Base-by-base conservation (phyloP, 78 protist species). In the Protostelium mycophagum region DNA sequence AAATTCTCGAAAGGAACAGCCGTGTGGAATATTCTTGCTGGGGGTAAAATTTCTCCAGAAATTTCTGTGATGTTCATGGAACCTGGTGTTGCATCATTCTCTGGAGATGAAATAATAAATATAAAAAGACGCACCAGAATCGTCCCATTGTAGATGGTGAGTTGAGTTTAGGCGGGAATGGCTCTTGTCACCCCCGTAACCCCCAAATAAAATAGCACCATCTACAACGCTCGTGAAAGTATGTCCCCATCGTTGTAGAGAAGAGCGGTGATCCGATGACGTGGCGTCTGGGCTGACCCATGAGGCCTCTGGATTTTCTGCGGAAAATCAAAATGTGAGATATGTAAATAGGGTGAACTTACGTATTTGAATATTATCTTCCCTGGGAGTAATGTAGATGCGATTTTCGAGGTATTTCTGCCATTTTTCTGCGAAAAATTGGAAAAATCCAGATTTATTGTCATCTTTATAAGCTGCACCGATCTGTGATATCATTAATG, bases 21-120 rank as follows among this genome's bases (percentile, higher is more conserved):
- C n/a, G 86, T 85, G 37, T 85, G 86, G 86, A 85, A 85, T 5
- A 36, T 36, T 16, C 86, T 85, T 16, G 86, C 37, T 5, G 36
- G 36, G 37, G 86, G 86, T 16, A 23, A 16, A 37, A 16, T 85
- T 36, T 36, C 16, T 16, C 35, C 16, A 5, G 73, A 51, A 51
- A 51, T 51, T 16, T 51, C 73, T 5, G 5, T 16, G 73, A 51
- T 16, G 73, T n/a, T n/a, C n/a, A n/a, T n/a, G n/a, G n/a, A n/a
- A n/a, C n/a, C n/a, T n/a, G n/a, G n/a, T n/a, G n/a, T n/a, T n/a
- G n/a, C n/a, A n/a, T n/a, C n/a, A n/a, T n/a, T n/a, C n/a, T n/a
- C n/a, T n/a, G n/a, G n/a, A n/a, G n/a, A n/a, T n/a, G n/a, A n/a
- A n/a, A n/a, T n/a, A n/a, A n/a, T n/a, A n/a, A n/a, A n/a, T n/a